Percentiles rank a stretch among this genome's conserved stretches.
These are phyloP conservation scores for Pythium utonaiense DNA, from an alignment of 352 stramenopile species.

Conservation along the genomic window DNA sequence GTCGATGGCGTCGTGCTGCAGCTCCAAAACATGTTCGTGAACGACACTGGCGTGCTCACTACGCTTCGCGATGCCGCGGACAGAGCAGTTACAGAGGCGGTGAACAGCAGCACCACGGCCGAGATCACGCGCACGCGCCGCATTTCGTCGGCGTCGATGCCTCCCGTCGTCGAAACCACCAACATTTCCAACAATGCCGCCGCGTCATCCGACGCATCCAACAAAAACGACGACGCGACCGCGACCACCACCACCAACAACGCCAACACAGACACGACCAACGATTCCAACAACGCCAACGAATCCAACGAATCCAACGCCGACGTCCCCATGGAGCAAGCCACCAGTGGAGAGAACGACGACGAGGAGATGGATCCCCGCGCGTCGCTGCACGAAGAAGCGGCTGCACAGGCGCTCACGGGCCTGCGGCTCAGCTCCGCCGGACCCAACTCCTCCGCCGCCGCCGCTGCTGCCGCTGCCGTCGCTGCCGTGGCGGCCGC, in stretches of 20 bases:
- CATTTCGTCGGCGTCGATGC: constrained; percentile 18
- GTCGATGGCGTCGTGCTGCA: constrained; percentile 31
- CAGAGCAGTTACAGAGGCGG: constrained; percentile 25
- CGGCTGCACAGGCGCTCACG: constrained; percentile 69
- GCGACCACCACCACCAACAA: neutral
- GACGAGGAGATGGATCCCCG: constrained; percentile 7
- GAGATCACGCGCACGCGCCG: constrained; percentile 26
- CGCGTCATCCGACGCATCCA: neutral
- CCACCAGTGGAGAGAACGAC: neutral
- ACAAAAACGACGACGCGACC: constrained; percentile 3
- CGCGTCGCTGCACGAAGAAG: constrained; percentile 50
- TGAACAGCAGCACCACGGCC: constrained; percentile 10
- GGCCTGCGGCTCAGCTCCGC: constrained; percentile 41
- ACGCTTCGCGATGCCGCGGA: constrained; percentile 47
- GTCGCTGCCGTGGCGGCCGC: constrained; percentile 16
- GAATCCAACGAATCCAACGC: neutral
- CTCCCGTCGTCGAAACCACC: neutral
- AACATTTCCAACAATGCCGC: constrained; percentile 1
- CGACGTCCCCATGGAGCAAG: constrained; percentile 13
- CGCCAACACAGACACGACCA: neutral
- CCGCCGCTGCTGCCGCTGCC: constrained; percentile 15
- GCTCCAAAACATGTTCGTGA: constrained; percentile 40
- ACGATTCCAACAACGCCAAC: neutral
- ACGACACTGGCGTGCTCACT: constrained; percentile 29
- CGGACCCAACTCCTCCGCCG: constrained; percentile 10